Percentiles rank a stretch among this genome's conserved stretches.
phyloP scores from a whole-genome alignment of 2,329 filamentous ascomycete genomes.

The Aureobasidium namibiae region DNA sequence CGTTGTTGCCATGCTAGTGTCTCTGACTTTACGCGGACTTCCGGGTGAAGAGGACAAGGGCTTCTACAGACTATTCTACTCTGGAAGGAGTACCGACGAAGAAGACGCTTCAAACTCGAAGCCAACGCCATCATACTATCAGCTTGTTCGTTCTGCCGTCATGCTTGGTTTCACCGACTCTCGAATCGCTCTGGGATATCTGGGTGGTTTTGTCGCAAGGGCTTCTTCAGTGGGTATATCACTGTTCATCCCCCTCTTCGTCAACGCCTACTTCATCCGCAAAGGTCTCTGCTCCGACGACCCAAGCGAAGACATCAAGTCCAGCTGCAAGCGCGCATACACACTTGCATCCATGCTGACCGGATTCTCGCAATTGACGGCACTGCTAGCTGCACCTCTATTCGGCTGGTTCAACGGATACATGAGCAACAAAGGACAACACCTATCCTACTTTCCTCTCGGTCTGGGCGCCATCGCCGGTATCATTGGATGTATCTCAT shows the following conservation, averaged over 20 bases:
- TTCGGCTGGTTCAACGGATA: constrained; percentile 81
- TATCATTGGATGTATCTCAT: constrained; percentile 66
- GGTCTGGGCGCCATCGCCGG: constrained; percentile 64
- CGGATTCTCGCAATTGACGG: constrained; percentile 79
- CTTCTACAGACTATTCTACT: constrained; percentile 40
- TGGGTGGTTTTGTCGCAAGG: constrained; percentile 89
- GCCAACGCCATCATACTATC: constrained; percentile 46
- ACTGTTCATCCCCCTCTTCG: constrained; percentile 84
- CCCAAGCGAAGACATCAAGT: constrained; percentile 59
- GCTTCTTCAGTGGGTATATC: constrained; percentile 93
- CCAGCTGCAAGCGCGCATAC: constrained; percentile 79
- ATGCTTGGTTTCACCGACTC: constrained; percentile 63
- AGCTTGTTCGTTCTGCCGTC: constrained; percentile 34
- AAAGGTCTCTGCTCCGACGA: constrained; percentile 65
- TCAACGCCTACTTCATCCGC: constrained; percentile 82
- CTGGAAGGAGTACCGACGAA: constrained; percentile 15
- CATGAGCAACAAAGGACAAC: constrained; percentile 42
- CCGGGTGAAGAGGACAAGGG: constrained; percentile 72
- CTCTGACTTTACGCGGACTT: constrained; percentile 62
- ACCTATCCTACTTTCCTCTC: constrained; percentile 57
- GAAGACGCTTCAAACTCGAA: constrained; percentile 17
- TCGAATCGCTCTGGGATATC: constrained; percentile 76
- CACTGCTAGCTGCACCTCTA: constrained; percentile 72
- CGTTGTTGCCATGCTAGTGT: constrained; percentile 64
- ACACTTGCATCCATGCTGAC: constrained; percentile 79